A percentile compares a stretch with the other conserved stretches of the same genome.
Evolutionary conservation across 2,329 filamentous ascomycete genomes (phyloP).

Genomic region (Colletotrichum trifolii): DNA sequence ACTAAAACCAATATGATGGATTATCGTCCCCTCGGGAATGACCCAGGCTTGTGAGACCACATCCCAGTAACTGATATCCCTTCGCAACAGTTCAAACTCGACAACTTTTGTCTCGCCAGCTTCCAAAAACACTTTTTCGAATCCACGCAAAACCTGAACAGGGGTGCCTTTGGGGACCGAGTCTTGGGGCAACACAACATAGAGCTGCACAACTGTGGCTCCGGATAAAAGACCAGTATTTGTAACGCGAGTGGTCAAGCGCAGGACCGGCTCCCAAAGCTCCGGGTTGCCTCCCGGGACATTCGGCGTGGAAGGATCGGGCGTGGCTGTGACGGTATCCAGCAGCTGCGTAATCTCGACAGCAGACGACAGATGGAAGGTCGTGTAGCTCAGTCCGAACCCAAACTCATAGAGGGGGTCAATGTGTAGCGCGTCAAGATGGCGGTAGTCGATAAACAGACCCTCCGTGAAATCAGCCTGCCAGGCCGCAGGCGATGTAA

Average conservation of each 20-base stretch:
- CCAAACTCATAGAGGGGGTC: conserved; percentile 70
- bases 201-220: conserved; percentile 75
- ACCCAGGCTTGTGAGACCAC: conserved; percentile 69
- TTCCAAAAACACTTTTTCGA: conserved; percentile 68
- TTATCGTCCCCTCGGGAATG: conserved; percentile 57
- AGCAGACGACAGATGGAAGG: conserved; percentile 63
- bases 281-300: conserved; percentile 56
- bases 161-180: conserved; percentile 51
- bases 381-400: conserved; percentile 75
- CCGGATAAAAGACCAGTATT: conserved; percentile 73
- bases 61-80: conserved; percentile 76
- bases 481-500: conserved; percentile 65
- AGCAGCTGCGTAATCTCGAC: conserved; percentile 50
- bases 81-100: conserved; percentile 65
- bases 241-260: conserved; percentile 68
- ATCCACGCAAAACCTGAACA: conserved; percentile 69
- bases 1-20: conserved; percentile 50
- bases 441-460: conserved; percentile 65
- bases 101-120: conserved; percentile 59
- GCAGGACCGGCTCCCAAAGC: conserved; percentile 57
- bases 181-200: conserved; percentile 53
- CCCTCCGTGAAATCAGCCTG: conserved; percentile 63
- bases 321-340: conserved; percentile 47
- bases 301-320: conserved; percentile 51
- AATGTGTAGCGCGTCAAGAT: conserved; percentile 60